Conservation (phyloP, 1,284 basidiomycete species). For the Boletus albobrunnescens region DNA sequence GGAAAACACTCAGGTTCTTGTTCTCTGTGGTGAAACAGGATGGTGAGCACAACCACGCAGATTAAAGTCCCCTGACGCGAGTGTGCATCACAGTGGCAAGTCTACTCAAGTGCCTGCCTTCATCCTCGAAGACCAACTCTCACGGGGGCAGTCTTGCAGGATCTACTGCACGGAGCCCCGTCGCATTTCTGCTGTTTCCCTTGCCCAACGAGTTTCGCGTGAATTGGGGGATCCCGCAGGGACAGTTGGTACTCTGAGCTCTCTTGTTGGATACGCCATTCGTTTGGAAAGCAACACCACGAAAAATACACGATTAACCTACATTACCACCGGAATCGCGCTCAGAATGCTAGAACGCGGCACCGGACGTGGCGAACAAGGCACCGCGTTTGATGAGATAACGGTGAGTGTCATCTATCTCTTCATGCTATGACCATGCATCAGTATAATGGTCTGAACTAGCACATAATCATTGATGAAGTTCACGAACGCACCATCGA, state of each 20-base stretch:
- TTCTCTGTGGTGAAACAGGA: conserved; percentile 96
- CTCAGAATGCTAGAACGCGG: conserved; percentile 92
- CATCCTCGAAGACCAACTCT: conserved; percentile 88
- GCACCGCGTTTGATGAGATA: conserved; percentile 87
- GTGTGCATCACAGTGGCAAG: conserved; percentile 74
- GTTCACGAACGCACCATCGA: conserved; percentile 96
- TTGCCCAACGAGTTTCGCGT: conserved; percentile 92
- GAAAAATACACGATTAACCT: conserved; percentile 76
- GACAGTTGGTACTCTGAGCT: conserved; percentile 75
- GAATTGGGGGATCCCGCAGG: conserved; percentile 88
- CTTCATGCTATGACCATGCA: background rate
- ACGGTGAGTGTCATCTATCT: conserved; percentile 52
- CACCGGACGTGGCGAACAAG: conserved; percentile 58
- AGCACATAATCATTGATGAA: conserved; percentile 69
- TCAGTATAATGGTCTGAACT: conserved; percentile 4
- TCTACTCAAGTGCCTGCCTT: conserved; percentile 96
- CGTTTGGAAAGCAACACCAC: conserved; percentile 88
- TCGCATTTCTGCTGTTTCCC: conserved; percentile 94
- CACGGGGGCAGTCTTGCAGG: conserved; percentile 80
- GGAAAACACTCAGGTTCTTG: conserved; percentile 81
- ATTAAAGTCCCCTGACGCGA: conserved; percentile 13
- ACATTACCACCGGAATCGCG: conserved; percentile 94
- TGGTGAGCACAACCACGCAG: conserved; percentile 50
- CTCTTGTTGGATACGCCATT: conserved; percentile 94
- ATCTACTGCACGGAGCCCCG: conserved; percentile 96